phyloP scores from a whole-genome alignment of 2,329 filamentous ascomycete genomes.

The Exophiala xenobiotica region DNA sequence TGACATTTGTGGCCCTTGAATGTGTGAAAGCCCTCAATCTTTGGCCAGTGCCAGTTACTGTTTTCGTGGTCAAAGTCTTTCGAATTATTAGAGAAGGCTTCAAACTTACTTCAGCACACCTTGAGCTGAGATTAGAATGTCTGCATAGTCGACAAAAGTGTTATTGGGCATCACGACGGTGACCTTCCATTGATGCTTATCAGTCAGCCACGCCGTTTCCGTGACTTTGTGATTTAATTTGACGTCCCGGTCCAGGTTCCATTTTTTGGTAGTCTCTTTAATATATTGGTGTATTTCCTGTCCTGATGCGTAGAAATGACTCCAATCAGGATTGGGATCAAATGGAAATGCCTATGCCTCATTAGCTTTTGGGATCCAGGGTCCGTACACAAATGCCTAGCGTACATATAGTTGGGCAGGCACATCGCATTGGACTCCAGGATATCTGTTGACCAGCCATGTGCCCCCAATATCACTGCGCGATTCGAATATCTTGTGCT shows the following conservation, averaged over 20 bases:
- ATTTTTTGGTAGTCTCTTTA: conserved; percentile 40
- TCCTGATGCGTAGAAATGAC: conserved; percentile 42
- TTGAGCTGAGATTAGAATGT: conserved; percentile 40
- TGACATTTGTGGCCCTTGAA: conserved; percentile 34
- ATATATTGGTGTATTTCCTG: conserved; percentile 46
- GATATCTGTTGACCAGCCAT: conserved; percentile 43
- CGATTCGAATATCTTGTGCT: conserved; percentile 45
- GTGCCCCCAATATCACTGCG: conserved; percentile 41
- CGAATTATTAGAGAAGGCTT: background rate
- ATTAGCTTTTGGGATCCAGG: background rate
- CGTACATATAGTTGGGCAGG: conserved; percentile 65
- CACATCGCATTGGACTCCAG: conserved; percentile 58
- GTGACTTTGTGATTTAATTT: conserved; percentile 40
- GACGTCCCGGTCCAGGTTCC: conserved; percentile 41
- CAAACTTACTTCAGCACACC: conserved; percentile 31
- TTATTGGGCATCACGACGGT: conserved; percentile 33
- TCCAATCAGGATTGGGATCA: conserved; percentile 46
- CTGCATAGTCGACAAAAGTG: conserved; percentile 32
- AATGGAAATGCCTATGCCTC: conserved; percentile 33
- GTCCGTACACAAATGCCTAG: conserved; percentile 47
- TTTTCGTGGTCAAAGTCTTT: background rate
- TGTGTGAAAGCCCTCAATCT: conserved; percentile 31
- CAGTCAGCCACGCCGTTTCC: conserved; percentile 42
- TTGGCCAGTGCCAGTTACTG: conserved; percentile 35
- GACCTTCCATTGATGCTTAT: conserved; percentile 39